A percentile compares a stretch with the other conserved stretches of the same genome.
Conservation (phyloP, 2,329 filamentous ascomycete genomes). For the Arthrocladium fulminans region DNA sequence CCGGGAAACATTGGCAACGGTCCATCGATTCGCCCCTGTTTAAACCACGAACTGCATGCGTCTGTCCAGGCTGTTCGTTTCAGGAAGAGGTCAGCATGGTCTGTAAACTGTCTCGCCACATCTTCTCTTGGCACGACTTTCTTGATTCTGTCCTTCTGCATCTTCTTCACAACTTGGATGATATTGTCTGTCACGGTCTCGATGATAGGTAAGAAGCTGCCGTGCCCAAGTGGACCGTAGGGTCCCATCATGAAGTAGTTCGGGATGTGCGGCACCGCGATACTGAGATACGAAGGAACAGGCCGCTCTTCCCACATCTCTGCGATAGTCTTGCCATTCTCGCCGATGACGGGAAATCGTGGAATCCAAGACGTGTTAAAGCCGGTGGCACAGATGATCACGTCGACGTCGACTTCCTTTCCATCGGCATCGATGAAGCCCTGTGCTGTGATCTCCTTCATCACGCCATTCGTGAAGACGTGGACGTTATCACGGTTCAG, state of each 20-base stretch:
- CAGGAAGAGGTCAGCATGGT: constrained; percentile 35
- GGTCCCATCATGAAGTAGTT: constrained; percentile 29
- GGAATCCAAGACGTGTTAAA: constrained; percentile 17
- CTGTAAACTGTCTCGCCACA: constrained; percentile 28
- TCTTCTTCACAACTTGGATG: constrained; percentile 16
- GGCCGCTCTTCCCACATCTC: constrained; percentile 8
- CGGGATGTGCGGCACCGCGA: constrained; percentile 15
- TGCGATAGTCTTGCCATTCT: constrained; percentile 10
- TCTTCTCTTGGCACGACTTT: constrained; percentile 15
- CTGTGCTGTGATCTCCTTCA: constrained; percentile 29
- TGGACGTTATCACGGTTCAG: constrained; percentile 38
- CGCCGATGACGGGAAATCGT: constrained; percentile 13
- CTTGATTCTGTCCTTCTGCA: constrained; percentile 18
- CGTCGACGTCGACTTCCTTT: constrained; percentile 19
- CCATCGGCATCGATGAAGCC: constrained; percentile 26
- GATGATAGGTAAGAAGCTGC: constrained; percentile 12
- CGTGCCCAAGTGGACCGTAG: constrained; percentile 25
- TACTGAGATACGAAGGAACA: constrained; percentile 23
- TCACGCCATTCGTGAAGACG: constrained; percentile 31
- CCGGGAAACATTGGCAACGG: constrained; percentile 19
- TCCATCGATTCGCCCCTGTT: constrained; percentile 6
- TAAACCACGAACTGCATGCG: constrained; percentile 9
- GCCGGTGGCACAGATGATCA: constrained; percentile 19
- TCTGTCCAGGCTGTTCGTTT: constrained; percentile 21
- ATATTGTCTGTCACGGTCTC: constrained; percentile 13